Evolutionary conservation across 495 filamentous ascomycete genomes (phyloP).

Genomic region (Xylaria intraflava): DNA sequence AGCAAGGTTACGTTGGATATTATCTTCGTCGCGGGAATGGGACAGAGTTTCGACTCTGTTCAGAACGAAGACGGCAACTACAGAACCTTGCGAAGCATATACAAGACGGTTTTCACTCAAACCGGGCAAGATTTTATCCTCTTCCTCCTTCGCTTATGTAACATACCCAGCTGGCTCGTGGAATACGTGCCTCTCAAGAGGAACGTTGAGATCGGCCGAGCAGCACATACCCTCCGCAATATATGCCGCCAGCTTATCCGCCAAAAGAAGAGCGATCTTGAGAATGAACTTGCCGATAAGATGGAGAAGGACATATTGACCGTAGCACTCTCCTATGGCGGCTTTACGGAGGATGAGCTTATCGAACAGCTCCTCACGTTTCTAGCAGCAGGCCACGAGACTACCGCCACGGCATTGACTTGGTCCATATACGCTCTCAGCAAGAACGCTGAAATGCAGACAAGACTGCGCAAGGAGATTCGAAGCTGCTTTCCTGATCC

Average conservation of each 20-base stretch:
- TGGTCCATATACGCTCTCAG: slow-evolving; percentile 36
- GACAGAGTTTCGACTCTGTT: slow-evolving; percentile 60
- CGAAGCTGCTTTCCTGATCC: slow-evolving; percentile 49
- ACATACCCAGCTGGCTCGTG: slow-evolving; percentile 41
- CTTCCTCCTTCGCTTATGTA: slow-evolving; percentile 28
- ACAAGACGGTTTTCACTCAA: slow-evolving; percentile 45
- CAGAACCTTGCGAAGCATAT: slow-evolving; percentile 53
- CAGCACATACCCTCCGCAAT: slow-evolving; percentile 48
- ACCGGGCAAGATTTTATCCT: slow-evolving; percentile 24
- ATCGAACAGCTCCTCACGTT: slow-evolving; percentile 81
- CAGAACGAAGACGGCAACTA: slow-evolving; percentile 46
- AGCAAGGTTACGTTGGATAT: slow-evolving; percentile 67
- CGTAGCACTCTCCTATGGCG: slow-evolving; percentile 60
- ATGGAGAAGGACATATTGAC: slow-evolving; percentile 56
- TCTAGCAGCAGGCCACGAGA: slow-evolving; percentile 71
- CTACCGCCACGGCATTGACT: slow-evolving; percentile 32
- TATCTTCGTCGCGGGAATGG: slow-evolving; percentile 65
- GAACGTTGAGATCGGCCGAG: slow-evolving; percentile 47
- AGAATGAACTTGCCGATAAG: slow-evolving; percentile 39
- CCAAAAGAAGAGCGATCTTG: slow-evolving; percentile 50
- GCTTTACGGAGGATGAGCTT: slow-evolving; percentile 64
- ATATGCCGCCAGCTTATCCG: slow-evolving; percentile 54
- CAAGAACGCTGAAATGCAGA: slow-evolving; percentile 31
- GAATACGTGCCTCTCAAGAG: slow-evolving; percentile 48
- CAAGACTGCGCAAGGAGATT: slow-evolving; percentile 32